Evolutionary conservation across 768 basidiomycete species (phyloP).

Genomic region (Gloeopeniophorella convolvens): DNA sequence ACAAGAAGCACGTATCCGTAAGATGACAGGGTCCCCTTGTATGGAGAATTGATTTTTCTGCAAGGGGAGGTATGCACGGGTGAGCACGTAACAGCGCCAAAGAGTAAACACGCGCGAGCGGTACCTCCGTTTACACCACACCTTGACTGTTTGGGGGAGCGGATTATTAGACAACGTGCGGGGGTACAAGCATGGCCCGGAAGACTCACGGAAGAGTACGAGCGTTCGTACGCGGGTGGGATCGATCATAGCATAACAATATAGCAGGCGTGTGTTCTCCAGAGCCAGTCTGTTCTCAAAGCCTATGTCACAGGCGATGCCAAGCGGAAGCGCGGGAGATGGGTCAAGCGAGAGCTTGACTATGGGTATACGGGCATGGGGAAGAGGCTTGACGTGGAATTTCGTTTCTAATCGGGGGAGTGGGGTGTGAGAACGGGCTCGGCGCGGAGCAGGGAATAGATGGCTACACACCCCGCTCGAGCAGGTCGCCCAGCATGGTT

Average conservation of each 20-base stretch:
- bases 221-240: slow-evolving; percentile 88
- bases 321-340: slow-evolving; percentile 70
- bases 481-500: slow-evolving; percentile 85
- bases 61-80: not conserved
- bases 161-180: not conserved
- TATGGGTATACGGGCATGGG: slow-evolving; percentile 96
- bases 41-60: slow-evolving; percentile 98
- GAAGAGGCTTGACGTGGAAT: slow-evolving; percentile 92
- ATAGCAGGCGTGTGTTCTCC: slow-evolving; percentile 92
- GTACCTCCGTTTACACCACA: slow-evolving; percentile 94
- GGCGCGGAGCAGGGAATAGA: slow-evolving; percentile 3
- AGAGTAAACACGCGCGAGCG: slow-evolving; percentile 16
- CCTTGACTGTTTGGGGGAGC: slow-evolving; percentile 63
- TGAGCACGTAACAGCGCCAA: slow-evolving; percentile 1
- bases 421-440: slow-evolving; percentile 4
- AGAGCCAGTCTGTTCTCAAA: slow-evolving; percentile 96
- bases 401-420: slow-evolving; percentile 65
- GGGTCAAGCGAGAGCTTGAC: slow-evolving; percentile 93
- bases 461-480: slow-evolving; percentile 73
- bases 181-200: too few species aligned
- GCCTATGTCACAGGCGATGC: slow-evolving; percentile 97
- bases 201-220: slow-evolving; percentile 92
- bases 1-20: slow-evolving; percentile 98
- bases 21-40: slow-evolving; percentile 92
- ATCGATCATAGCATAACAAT: slow-evolving; percentile 97